Evolutionary conservation across 768 basidiomycete species (phyloP).

Genomic region (Lactarius evosmus): DNA sequence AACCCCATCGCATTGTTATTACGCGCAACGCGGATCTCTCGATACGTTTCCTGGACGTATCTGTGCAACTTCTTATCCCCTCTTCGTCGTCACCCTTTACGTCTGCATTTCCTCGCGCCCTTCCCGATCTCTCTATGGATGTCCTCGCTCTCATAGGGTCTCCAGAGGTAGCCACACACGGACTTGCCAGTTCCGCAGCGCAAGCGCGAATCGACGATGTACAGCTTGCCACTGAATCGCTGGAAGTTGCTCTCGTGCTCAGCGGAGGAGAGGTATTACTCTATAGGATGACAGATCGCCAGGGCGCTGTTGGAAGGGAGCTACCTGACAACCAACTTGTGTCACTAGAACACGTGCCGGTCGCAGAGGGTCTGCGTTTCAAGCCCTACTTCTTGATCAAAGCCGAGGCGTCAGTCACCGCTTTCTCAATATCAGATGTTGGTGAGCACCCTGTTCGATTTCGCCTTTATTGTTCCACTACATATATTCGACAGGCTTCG

Average conservation of each 20-base stretch:
- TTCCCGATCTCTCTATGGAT: constrained; percentile 61
- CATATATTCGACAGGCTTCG: constrained; percentile 52
- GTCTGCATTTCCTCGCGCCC: constrained; percentile 61
- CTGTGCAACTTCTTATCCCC: constrained; percentile 58
- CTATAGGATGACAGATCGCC: constrained; percentile 39
- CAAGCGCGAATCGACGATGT: constrained; percentile 43
- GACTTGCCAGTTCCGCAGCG: constrained; percentile 29
- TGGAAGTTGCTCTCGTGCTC: constrained; percentile 56
- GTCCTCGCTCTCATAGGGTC: constrained; percentile 29
- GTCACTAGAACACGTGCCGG: constrained; percentile 48
- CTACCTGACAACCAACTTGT: constrained; percentile 49
- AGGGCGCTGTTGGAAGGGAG: constrained; percentile 26
- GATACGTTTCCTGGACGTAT: constrained; percentile 72
- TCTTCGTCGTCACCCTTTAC: constrained; percentile 48
- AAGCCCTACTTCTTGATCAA: constrained; percentile 60
- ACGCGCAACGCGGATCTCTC: constrained; percentile 61
- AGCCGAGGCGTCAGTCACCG: constrained; percentile 46
- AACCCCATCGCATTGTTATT: constrained; percentile 61
- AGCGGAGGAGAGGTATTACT: constrained; percentile 56
- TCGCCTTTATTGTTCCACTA: constrained; percentile 11
- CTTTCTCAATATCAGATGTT: constrained; percentile 66
- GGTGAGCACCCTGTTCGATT: constrained; percentile 44
- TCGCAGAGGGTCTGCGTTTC: constrained; percentile 44
- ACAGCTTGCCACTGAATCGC: constrained; percentile 51
- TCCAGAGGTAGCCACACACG: constrained; percentile 31